These are phyloP conservation scores for Umbellularia californica DNA, from an alignment of 164 flowering plant species.

Conservation along the genomic window DNA sequence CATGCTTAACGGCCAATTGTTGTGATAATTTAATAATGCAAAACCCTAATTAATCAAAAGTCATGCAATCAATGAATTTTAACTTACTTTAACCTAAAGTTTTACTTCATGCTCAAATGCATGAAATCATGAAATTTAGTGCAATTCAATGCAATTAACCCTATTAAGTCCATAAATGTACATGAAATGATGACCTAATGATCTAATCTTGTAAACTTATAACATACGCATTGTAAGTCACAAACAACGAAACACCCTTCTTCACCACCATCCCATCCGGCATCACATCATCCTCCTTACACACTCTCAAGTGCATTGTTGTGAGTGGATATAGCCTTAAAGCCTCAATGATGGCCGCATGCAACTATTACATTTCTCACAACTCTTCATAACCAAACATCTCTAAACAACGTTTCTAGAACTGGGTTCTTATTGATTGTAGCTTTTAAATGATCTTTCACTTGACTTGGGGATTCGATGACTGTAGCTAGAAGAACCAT, in stretches of 20 bases:
- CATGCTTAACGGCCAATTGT: too few relatives aligned
- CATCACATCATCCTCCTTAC: constrained; percentile 34
- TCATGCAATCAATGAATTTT: too few relatives aligned
- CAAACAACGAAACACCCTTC: constrained; percentile 27
- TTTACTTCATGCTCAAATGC: too few relatives aligned
- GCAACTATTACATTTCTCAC: constrained; percentile 50
- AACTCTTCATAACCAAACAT: constrained; percentile 31
- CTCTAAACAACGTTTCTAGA: constrained; percentile 3
- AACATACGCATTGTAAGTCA: constrained; percentile 31
- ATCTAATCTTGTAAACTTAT: too few relatives aligned
- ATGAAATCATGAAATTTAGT: too few relatives aligned
- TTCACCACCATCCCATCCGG: constrained; percentile 49
- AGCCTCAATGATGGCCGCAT: constrained; percentile 47
- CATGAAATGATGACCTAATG: too few relatives aligned
- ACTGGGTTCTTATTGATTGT: constrained; percentile 16
- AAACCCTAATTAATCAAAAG: too few relatives aligned
- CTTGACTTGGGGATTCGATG: constrained; percentile 27
- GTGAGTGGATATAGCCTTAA: constrained; percentile 51
- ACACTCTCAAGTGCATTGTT: constrained; percentile 28
- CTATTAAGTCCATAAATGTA: too few relatives aligned
- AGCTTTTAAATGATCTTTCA: constrained; percentile 32
- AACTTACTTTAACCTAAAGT: too few relatives aligned
- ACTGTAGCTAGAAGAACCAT: constrained; percentile 50
- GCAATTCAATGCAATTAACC: too few relatives aligned
- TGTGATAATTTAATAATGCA: too few relatives aligned